These are phyloP conservation scores for Leccinum griseonigrum DNA, from an alignment of 1,284 basidiomycete species.

Conservation along the genomic window DNA sequence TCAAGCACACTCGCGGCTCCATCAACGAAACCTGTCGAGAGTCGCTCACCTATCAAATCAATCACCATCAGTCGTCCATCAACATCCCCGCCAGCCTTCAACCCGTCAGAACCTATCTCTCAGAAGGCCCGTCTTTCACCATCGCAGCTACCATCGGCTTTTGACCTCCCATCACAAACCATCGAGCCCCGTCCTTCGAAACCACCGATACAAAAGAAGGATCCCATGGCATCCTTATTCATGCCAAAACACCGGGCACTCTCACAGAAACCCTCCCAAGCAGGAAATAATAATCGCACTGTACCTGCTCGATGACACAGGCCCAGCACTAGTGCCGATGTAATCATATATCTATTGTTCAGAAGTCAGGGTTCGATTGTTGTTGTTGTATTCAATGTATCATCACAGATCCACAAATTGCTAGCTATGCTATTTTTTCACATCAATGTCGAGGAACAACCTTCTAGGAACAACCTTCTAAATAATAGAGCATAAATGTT, in stretches of 20 bases:
- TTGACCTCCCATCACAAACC: conserved; percentile 16
- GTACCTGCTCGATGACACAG: conserved; percentile 24
- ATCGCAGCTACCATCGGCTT: conserved; percentile 13
- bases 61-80: conserved; percentile 36
- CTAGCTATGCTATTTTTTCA: neutral
- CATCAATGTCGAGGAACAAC: neutral
- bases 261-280: conserved; percentile 52
- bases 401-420: neutral
- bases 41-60: conserved; percentile 44
- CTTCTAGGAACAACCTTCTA: neutral
- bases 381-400: neutral
- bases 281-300: conserved; percentile 18
- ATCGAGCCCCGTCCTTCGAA: conserved; percentile 32
- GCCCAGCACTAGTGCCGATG: neutral
- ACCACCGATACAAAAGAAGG: conserved; percentile 49
- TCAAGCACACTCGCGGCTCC: conserved; percentile 36
- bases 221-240: conserved; percentile 65
- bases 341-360: conserved; percentile 12
- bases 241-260: conserved; percentile 70
- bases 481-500: conserved; percentile 5
- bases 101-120: conserved; percentile 8
- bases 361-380: conserved; percentile 1
- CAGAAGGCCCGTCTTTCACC: conserved; percentile 20
- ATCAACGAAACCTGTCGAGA: conserved; percentile 33
- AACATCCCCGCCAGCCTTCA: conserved; percentile 16